A percentile compares a stretch with the other conserved stretches of the same genome.
These are phyloP conservation scores for Pyrenochaeta sp. DNA, from an alignment of 2,329 filamentous ascomycete species.

Conservation along the genomic window DNA sequence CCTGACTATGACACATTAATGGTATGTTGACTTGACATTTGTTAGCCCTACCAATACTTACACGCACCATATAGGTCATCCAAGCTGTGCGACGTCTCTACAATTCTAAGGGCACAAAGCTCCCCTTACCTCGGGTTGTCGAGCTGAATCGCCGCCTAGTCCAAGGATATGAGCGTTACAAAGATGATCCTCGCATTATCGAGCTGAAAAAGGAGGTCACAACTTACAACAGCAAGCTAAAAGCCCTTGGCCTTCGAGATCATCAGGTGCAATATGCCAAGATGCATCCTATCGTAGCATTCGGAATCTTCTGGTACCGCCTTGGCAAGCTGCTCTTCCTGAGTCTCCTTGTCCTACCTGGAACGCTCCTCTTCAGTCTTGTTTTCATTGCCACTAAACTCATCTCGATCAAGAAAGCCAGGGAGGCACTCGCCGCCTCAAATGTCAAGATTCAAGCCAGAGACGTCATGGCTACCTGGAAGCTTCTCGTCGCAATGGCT, in stretches of 20 bases:
- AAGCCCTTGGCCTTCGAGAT: conserved; percentile 86
- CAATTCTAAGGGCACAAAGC: conserved; percentile 91
- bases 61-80: conserved; percentile 66
- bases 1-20: conserved; percentile 97
- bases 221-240: conserved; percentile 86
- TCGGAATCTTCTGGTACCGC: conserved; percentile 81
- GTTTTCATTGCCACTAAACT: conserved; percentile 50
- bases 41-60: conserved; percentile 35
- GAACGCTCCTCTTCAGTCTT: conserved; percentile 79
- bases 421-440: conserved; percentile 51
- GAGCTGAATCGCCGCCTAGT: conserved; percentile 92
- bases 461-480: conserved; percentile 54
- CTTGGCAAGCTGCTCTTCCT: conserved; percentile 79
- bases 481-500: conserved; percentile 51
- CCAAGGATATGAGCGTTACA: conserved; percentile 90
- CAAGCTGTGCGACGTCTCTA: conserved; percentile 93
- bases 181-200: conserved; percentile 85
- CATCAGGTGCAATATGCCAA: conserved; percentile 94
- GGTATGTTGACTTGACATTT: conserved; percentile 54
- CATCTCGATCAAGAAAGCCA: conserved; percentile 50
- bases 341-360: conserved; percentile 82
- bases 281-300: conserved; percentile 78
- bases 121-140: conserved; percentile 89
- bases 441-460: conserved; percentile 51
- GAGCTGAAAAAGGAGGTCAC: conserved; percentile 77